Evolutionary conservation across 169 alveolate genomes (phyloP), one percentile per base, ranked within the genome.

Genomic region (Cyclospora cayetanensis): DNA sequence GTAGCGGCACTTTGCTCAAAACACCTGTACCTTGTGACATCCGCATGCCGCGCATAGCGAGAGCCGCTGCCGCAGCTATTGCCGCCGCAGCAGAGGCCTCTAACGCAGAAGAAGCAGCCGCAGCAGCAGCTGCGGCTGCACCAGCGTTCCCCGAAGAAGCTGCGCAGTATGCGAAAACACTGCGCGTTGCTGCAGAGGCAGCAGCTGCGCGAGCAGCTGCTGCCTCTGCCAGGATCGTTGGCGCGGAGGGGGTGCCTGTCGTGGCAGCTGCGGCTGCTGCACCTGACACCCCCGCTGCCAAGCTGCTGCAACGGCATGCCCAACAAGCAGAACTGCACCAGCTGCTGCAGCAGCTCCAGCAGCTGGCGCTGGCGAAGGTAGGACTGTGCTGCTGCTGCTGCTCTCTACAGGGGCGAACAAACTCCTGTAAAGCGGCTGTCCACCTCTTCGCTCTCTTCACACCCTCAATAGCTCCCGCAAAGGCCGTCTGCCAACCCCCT

Each of bases 261-360:
- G 83, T 39, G 31, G 53, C 83, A 35, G 83, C 83, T 70, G 83
- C 83, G 31, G 83, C 83, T 70, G 83, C 83, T 70, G 83, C 83
- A n/a, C 50, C 46, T 5, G 83, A 70, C 1, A 70, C 83, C 9
- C 18, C 4, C 20, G 83, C 83, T 35, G 83, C 83, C 31, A 31
- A 31, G 83, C 41, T 15, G 70, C 70, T 55, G 29, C 15, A 15
- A 29, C 34, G 29, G 9, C 70, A 15, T 29, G 70, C 29, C 70
- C 9, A 55, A 22, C 70, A 55, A 22, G 34, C 70, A 22, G 34
- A 55, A 29, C 70, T 55, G 34, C 70, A 70, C 25, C 83, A 37
- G 0, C 55, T 31, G 31, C 83, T 70, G 83, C 83, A 70, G 53
- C 55, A 70, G 83, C 83, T 70, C 55, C 83, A 70, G 83, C 83